A percentile compares a stretch with the other conserved stretches of the same genome.
These are phyloP conservation scores for Discostella stelligera DNA, from an alignment of 352 stramenopile genomes.

Conservation along the genomic window DNA sequence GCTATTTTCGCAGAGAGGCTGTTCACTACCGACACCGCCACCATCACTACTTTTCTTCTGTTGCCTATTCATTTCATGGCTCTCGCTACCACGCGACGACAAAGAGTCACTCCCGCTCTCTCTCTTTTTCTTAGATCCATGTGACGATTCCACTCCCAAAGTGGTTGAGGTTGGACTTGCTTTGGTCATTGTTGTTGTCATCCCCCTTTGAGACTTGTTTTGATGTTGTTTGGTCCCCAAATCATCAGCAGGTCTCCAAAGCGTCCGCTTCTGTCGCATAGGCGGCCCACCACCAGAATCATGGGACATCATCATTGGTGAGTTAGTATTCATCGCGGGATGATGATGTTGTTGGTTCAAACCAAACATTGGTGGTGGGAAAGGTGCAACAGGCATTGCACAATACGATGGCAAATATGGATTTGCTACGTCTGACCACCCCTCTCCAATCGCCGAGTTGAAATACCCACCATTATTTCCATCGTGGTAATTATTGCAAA, in stretches of 20 bases:
- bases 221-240: neutral
- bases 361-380: neutral
- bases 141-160: neutral
- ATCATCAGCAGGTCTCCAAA: constrained; percentile 19
- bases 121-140: constrained; percentile 31
- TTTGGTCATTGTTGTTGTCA: neutral
- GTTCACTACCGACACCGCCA: neutral
- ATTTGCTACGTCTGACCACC: neutral
- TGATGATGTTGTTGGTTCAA: neutral
- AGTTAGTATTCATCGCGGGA: neutral
- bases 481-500: too few species aligned
- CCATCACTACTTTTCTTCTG: neutral
- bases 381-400: neutral
- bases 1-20: constrained; percentile 10
- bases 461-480: too few species aligned
- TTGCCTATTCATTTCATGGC: constrained; percentile 6
- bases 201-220: neutral
- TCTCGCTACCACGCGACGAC: constrained; percentile 34
- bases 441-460: too few species aligned
- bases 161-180: neutral
- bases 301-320: neutral
- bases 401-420: constrained; percentile 8
- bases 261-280: constrained; percentile 15
- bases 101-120: constrained; percentile 33
- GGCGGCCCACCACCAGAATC: neutral